Conservation (phyloP, 768 basidiomycete genomes). For the Pleurotus sapidus region DNA sequence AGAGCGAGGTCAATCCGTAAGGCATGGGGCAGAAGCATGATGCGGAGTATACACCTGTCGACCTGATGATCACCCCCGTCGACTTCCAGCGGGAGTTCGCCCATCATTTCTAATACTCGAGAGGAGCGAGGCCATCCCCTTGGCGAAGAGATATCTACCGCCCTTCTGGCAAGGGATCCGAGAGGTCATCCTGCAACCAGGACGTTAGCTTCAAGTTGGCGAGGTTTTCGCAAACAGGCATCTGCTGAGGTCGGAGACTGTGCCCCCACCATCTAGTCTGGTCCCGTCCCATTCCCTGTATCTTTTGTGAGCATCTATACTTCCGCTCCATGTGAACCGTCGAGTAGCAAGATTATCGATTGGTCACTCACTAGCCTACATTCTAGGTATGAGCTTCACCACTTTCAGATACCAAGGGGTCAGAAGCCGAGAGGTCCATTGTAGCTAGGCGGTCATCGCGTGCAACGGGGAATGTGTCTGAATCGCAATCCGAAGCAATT, state of each 20-base stretch:
- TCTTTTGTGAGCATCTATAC: conserved; percentile 49
- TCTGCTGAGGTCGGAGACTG: conserved; percentile 9
- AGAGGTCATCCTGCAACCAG: too few relatives aligned
- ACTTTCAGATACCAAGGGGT: conserved; percentile 8
- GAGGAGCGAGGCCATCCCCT: conserved; percentile 37
- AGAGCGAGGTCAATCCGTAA: too few relatives aligned
- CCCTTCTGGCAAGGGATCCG: too few relatives aligned
- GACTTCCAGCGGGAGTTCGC: conserved; percentile 55
- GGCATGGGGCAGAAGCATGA: too few relatives aligned
- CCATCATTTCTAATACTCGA: conserved; percentile 63
- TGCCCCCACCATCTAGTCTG: conserved; percentile 71
- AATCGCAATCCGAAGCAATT: not conserved
- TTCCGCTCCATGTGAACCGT: not conserved
- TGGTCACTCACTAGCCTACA: conserved; percentile 53
- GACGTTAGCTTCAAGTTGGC: too few relatives aligned
- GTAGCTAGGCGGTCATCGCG: not conserved
- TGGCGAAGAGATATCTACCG: not conserved
- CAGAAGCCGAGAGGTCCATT: too few relatives aligned
- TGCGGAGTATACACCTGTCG: conserved; percentile 78
- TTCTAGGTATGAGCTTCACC: conserved; percentile 51
- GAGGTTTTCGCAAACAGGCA: not conserved
- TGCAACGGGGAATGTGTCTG: not conserved
- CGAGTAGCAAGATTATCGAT: not conserved
- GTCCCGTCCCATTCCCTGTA: conserved; percentile 92
- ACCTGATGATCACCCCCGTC: conserved; percentile 80